These are phyloP conservation scores for Chrysoporthe deuterocubensis DNA, from an alignment of 2,329 filamentous ascomycete genomes.

Conservation along the genomic window DNA sequence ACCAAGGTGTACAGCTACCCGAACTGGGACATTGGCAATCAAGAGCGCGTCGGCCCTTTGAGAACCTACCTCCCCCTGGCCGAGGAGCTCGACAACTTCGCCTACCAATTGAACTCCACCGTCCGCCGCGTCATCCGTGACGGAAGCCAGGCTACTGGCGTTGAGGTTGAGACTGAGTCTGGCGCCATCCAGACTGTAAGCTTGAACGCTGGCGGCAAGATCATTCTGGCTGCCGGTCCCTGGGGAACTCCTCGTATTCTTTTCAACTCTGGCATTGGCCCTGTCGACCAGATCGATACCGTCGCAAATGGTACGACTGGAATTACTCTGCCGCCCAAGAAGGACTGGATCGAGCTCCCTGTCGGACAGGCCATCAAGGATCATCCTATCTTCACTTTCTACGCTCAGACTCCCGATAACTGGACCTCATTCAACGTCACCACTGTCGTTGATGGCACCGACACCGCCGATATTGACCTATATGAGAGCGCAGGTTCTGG, in stretches of 20 bases:
- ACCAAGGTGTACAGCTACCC: conserved; percentile 28
- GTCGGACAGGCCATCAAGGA: conserved; percentile 26
- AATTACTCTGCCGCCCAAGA: conserved; percentile 20
- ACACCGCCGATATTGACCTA: conserved; percentile 27
- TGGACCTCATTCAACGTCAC: conserved; percentile 28
- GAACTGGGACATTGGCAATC: conserved; percentile 29
- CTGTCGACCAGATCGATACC: conserved; percentile 30
- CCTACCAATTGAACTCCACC: conserved; percentile 32
- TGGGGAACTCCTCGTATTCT: conserved; percentile 31
- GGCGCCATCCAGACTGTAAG: conserved; percentile 31
- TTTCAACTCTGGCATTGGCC: conserved; percentile 32
- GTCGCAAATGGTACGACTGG: conserved; percentile 30
- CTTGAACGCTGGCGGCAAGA: conserved; percentile 31
- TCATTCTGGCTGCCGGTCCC: conserved; percentile 33
- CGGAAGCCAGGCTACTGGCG: conserved; percentile 32
- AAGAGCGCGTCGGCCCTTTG: conserved; percentile 31
- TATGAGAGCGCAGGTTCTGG: conserved; percentile 33
- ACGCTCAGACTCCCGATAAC: conserved; percentile 30
- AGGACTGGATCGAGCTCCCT: conserved; percentile 25
- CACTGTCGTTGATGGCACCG: conserved; percentile 26
- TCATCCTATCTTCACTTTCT: conserved; percentile 29
- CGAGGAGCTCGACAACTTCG: conserved; percentile 33
- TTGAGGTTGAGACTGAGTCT: conserved; percentile 30
- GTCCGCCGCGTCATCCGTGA: conserved; percentile 32
- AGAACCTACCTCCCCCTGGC: conserved; percentile 33